Evolutionary conservation across 352 stramenopile species (phyloP).

Genomic region (Phytophthora constricta): DNA sequence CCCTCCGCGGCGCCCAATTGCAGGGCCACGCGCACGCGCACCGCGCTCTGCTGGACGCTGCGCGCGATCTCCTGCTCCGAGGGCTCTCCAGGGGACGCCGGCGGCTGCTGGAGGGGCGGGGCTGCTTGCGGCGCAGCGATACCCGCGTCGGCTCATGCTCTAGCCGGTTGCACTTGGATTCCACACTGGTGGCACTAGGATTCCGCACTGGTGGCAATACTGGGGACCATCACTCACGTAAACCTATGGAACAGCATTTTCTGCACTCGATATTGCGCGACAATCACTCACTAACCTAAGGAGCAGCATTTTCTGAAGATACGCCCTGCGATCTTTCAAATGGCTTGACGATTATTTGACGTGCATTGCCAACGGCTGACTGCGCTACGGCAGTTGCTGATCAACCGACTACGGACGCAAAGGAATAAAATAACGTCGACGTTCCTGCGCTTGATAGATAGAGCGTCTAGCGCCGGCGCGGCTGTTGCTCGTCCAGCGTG

Average conservation of each 20-base stretch:
- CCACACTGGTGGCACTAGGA: too few relatives aligned
- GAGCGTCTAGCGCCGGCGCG: constrained; percentile 20
- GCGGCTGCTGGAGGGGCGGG: not conserved
- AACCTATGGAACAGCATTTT: constrained; percentile 7
- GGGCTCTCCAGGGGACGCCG: constrained; percentile 23
- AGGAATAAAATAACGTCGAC: constrained; percentile 35
- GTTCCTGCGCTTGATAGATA: not conserved
- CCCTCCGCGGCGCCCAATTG: constrained; percentile 16
- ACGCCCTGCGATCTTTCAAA: too few relatives aligned
- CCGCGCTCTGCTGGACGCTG: constrained; percentile 31
- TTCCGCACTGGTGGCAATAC: constrained; percentile 22
- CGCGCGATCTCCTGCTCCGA: constrained; percentile 34
- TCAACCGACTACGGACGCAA: not conserved
- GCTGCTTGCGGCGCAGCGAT: not conserved
- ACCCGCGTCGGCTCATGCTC: not conserved
- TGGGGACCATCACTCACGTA: constrained; percentile 29
- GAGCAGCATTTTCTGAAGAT: too few relatives aligned
- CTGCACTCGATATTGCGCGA: too few relatives aligned
- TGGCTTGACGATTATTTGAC: too few relatives aligned
- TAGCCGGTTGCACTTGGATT: too few relatives aligned
- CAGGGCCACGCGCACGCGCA: constrained; percentile 37
- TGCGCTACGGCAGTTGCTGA: constrained; percentile 9
- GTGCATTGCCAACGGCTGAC: too few relatives aligned
- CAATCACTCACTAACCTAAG: too few relatives aligned
- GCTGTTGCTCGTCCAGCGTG: constrained; percentile 29